Conservation (phyloP, 2,329 filamentous ascomycete genomes). For the Cercospora sp. region DNA sequence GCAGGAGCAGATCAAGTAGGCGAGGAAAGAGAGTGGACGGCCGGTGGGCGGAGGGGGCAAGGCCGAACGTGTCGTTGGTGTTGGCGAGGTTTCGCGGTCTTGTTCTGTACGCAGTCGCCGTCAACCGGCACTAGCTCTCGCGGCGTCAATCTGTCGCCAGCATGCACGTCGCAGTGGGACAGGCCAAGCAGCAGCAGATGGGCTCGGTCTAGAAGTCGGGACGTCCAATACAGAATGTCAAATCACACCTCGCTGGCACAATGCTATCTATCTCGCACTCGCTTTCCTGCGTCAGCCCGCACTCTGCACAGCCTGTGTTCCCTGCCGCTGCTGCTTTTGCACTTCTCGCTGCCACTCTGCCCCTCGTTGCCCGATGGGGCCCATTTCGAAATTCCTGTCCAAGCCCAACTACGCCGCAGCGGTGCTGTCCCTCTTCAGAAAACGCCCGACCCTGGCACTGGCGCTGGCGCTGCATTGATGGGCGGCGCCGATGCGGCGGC, state of each 20-base stretch:
- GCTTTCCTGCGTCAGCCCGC: neutral
- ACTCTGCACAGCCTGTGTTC: neutral
- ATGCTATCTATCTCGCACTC: neutral
- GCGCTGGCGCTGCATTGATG: conserved; percentile 1
- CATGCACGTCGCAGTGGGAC: neutral
- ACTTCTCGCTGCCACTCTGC: neutral
- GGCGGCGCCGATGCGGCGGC: too few relatives aligned
- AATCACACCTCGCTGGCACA: neutral
- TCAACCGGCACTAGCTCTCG: neutral
- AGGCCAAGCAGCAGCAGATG: neutral
- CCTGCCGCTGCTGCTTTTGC: neutral
- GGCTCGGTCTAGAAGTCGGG: neutral
- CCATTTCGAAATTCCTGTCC: neutral
- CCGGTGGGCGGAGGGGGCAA: neutral
- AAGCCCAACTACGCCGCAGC: neutral
- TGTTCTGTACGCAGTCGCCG: neutral
- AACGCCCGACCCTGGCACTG: conserved; percentile 3
- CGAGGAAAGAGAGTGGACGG: neutral
- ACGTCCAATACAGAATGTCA: neutral
- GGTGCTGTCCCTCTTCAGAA: conserved; percentile 2
- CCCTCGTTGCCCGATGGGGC: neutral
- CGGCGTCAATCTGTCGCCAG: neutral
- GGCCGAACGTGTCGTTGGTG: conserved; percentile 3
- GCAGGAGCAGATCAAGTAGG: neutral
- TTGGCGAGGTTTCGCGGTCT: conserved; percentile 4